Conservation (phyloP, 2,329 filamentous ascomycete genomes). For the Akanthomyces uredinophilus region DNA sequence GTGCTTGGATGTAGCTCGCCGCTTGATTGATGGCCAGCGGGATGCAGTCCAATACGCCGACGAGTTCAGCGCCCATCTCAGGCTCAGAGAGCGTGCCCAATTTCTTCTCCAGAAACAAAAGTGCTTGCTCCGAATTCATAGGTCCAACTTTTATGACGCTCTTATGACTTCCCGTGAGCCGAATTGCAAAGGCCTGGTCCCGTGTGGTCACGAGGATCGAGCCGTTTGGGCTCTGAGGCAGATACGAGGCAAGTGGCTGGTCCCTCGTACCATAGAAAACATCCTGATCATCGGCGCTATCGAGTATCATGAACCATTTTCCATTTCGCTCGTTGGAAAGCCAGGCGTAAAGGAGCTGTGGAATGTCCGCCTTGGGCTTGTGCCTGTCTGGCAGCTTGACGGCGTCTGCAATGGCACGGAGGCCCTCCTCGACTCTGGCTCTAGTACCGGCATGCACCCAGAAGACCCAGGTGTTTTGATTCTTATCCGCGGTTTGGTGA, state of each 20-base stretch:
- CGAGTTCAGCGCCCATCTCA: slow-evolving; percentile 20
- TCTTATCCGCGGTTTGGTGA: not conserved
- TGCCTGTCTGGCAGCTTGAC: slow-evolving; percentile 24
- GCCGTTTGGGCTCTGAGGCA: slow-evolving; percentile 26
- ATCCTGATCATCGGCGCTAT: slow-evolving; percentile 31
- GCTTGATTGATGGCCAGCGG: slow-evolving; percentile 32
- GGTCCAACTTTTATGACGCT: slow-evolving; percentile 25
- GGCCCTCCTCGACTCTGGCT: slow-evolving; percentile 29
- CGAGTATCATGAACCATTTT: slow-evolving; percentile 32
- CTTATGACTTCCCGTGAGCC: slow-evolving; percentile 18
- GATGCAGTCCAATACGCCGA: slow-evolving; percentile 26
- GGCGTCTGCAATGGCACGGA: slow-evolving; percentile 26
- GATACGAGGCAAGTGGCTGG: slow-evolving; percentile 20
- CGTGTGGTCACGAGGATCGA: slow-evolving; percentile 27
- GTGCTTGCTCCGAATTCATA: slow-evolving; percentile 24
- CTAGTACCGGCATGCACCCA: slow-evolving; percentile 30
- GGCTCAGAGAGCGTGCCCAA: slow-evolving; percentile 14
- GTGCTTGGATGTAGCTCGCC: slow-evolving; percentile 27
- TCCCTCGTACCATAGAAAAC: slow-evolving; percentile 22
- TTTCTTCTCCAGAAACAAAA: slow-evolving; percentile 27
- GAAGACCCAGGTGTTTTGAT: slow-evolving; percentile 23
- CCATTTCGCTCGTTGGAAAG: slow-evolving; percentile 25
- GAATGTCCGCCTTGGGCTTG: slow-evolving; percentile 21
- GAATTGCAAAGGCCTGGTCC: slow-evolving; percentile 19
- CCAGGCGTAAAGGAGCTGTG: slow-evolving; percentile 26